These are phyloP conservation scores for Neotropicomus parvogracilis DNA, from an alignment of 1,284 basidiomycete species.

Conservation along the genomic window DNA sequence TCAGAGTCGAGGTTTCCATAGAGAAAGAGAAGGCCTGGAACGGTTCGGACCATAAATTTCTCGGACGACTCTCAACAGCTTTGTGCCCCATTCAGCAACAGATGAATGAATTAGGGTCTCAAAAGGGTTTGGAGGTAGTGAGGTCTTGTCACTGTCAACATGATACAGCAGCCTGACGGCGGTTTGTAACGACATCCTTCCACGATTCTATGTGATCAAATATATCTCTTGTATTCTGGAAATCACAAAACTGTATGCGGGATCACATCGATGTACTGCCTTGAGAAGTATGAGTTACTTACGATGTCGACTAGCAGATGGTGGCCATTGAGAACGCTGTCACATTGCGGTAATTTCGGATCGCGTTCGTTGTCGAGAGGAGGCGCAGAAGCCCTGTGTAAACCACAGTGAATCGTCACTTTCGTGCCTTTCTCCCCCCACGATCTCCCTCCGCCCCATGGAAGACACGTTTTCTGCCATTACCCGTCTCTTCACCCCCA, in stretches of 20 bases:
- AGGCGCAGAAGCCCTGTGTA: neutral
- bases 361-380: neutral
- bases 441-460: conserved; percentile 1
- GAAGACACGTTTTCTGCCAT: conserved; percentile 18
- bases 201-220: conserved; percentile 1
- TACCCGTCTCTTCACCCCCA: neutral
- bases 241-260: neutral
- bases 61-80: neutral
- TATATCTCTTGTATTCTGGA: conserved; percentile 3
- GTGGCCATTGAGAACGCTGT: neutral
- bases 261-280: conserved; percentile 2
- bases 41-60: conserved; percentile 15
- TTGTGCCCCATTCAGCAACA: neutral
- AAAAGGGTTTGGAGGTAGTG: neutral
- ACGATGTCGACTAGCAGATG: neutral
- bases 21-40: neutral
- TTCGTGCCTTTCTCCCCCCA: conserved; percentile 24
- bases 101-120: neutral
- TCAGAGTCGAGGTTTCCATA: neutral
- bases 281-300: neutral
- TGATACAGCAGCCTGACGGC: neutral
- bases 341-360: neutral
- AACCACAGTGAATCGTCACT: neutral
- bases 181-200: neutral
- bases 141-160: neutral